Evolutionary conservation across 2,329 filamentous ascomycete genomes (phyloP).

Genomic region (Chaetothyriales sp.): DNA sequence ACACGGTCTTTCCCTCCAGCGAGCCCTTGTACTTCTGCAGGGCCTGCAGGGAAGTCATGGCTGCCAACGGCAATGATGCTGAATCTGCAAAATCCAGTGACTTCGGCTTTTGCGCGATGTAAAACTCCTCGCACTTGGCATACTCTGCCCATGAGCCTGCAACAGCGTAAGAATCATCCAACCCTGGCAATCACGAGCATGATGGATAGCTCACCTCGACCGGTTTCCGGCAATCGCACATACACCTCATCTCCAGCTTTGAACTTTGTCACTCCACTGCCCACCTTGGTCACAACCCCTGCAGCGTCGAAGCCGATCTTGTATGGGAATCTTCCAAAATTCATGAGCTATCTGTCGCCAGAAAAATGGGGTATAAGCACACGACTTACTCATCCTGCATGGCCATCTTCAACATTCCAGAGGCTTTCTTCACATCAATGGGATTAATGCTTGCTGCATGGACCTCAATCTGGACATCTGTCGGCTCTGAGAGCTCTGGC

Average conservation of each 20-base stretch:
- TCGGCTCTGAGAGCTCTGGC: conserved; percentile 8
- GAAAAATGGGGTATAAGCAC: conserved; percentile 3
- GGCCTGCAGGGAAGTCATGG: conserved; percentile 32
- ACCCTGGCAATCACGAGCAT: neutral
- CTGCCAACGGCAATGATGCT: conserved; percentile 28
- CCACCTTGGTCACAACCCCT: conserved; percentile 26
- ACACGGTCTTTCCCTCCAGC: conserved; percentile 37
- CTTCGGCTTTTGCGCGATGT: conserved; percentile 27
- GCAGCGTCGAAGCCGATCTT: conserved; percentile 31
- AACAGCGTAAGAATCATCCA: neutral
- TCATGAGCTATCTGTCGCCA: neutral
- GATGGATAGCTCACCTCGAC: conserved; percentile 19
- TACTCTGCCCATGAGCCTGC: conserved; percentile 27
- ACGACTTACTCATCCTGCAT: conserved; percentile 22
- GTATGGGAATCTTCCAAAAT: conserved; percentile 25
- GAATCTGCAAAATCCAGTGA: conserved; percentile 29
- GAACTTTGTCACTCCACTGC: conserved; percentile 21
- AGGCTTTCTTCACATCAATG: conserved; percentile 30
- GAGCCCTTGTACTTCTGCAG: conserved; percentile 31
- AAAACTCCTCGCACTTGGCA: conserved; percentile 21
- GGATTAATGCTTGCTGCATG: conserved; percentile 33
- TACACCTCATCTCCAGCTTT: conserved; percentile 29
- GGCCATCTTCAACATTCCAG: conserved; percentile 23
- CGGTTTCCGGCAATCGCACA: conserved; percentile 20
- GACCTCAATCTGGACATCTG: conserved; percentile 20